Evolutionary conservation across 1,139 yeast genomes (phyloP), one percentile per base, ranked within the genome.

Genomic region (Candida tunisiensis): DNA sequence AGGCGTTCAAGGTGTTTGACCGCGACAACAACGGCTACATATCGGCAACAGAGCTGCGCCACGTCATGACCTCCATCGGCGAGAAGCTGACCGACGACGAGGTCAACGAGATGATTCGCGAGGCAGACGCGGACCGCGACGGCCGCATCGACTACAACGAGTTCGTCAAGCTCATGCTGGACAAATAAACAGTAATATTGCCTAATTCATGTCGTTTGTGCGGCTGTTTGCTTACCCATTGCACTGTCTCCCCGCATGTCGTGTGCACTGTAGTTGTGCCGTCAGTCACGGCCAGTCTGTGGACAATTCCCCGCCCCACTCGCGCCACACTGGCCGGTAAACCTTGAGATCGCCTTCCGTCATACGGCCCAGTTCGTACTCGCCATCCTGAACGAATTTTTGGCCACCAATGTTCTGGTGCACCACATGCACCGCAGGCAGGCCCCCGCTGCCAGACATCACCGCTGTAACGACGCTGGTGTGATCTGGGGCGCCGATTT

Each of bases 111-210:
- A 83, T 85, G 94, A 69, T 85, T 48, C 70, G 75, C 49, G 95
- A 85, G 50, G 94, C 93, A 32, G 88, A 75, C 49, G 77, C 65
- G 49, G 95, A 85, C 54, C 85, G 91, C 38, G 93, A 88, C 42
- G 96, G 96, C 31, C 93, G 79, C 55, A 88, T 88, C 48, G 91
- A 85, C 55, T 88, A 88, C 53, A 83, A 78, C 49, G 98, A 88
- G 57, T 88, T 88, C 53, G 91, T 91, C 37, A 77, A 75, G 41
- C 65, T 79, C 44, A 65, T 79, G 51, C 57, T 67, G 23, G 27
- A 31, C 15, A 32, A 35, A 26, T 32, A 31, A 31, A n/a, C n/a
- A n/a, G n/a, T n/a, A n/a, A n/a, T n/a, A n/a, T n/a, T n/a, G n/a
- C n/a, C n/a, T n/a, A n/a, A n/a, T n/a, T n/a, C n/a, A n/a, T n/a